Conservation (phyloP, 176 grass and related monocot species). For the Otatea glauca region DNA sequence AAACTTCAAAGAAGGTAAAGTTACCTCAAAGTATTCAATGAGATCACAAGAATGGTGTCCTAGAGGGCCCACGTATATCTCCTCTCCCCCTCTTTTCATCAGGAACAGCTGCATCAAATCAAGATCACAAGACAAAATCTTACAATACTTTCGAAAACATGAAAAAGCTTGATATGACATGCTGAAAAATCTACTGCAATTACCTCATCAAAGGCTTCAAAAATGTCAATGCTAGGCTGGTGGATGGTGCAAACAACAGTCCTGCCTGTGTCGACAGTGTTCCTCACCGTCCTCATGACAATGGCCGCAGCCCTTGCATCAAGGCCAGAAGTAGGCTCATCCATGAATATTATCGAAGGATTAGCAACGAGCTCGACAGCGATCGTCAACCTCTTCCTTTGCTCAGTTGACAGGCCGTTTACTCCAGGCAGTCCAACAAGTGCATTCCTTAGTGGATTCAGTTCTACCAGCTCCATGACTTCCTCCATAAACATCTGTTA, state of each 20-base stretch:
- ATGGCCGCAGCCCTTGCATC: slow-evolving; percentile 71
- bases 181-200: background rate
- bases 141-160: background rate
- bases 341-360: slow-evolving; percentile 82
- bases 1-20: background rate
- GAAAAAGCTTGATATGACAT: background rate
- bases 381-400: slow-evolving; percentile 67
- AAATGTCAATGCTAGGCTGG: slow-evolving; percentile 73
- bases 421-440: slow-evolving; percentile 67
- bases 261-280: slow-evolving; percentile 66
- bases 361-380: slow-evolving; percentile 70
- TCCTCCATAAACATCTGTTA: slow-evolving; percentile 69
- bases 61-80: slow-evolving; percentile 67
- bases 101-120: slow-evolving; percentile 58
- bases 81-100: slow-evolving; percentile 75
- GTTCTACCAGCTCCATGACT: slow-evolving; percentile 73
- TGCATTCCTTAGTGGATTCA: slow-evolving; percentile 58
- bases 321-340: slow-evolving; percentile 73
- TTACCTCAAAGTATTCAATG: slow-evolving; percentile 67
- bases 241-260: slow-evolving; percentile 81
- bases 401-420: slow-evolving; percentile 64
- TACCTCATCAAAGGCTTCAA: slow-evolving; percentile 74
- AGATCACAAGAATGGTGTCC: slow-evolving; percentile 60
- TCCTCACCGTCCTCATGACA: slow-evolving; percentile 71
- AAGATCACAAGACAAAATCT: slow-evolving; percentile 26